These are phyloP conservation scores for Annulohypoxylon moriforme DNA, from an alignment of 495 filamentous ascomycete genomes.

Conservation along the genomic window DNA sequence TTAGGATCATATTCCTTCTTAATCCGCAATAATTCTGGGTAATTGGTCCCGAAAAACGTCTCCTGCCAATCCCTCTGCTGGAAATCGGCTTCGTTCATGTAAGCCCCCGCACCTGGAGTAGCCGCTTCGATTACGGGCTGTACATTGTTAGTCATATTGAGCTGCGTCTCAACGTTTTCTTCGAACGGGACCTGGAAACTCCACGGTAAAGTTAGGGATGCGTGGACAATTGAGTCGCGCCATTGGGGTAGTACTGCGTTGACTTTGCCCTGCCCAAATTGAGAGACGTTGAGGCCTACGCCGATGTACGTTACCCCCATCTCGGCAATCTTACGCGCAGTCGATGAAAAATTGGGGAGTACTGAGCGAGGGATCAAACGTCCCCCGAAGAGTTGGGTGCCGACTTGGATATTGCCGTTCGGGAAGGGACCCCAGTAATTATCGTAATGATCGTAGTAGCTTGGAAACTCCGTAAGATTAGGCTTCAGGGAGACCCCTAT, in stretches of 20 bases:
- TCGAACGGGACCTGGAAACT: conserved; percentile 34
- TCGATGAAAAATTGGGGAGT: conserved; percentile 57
- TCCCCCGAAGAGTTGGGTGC: conserved; percentile 63
- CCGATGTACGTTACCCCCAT: conserved; percentile 58
- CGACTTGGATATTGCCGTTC: conserved; percentile 54
- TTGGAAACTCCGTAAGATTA: conserved; percentile 53
- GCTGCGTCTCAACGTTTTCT: conserved; percentile 57
- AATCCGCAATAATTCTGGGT: conserved; percentile 44
- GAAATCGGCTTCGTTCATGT: conserved; percentile 62
- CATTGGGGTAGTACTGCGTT: conserved; percentile 70
- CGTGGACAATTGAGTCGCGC: conserved; percentile 62
- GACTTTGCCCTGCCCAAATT: conserved; percentile 54
- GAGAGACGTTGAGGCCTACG: conserved; percentile 48
- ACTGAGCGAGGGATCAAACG: conserved; percentile 66
- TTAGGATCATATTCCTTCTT: conserved; percentile 50
- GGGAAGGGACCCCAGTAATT: conserved; percentile 51
- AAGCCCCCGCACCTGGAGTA: conserved; percentile 50
- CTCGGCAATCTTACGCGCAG: conserved; percentile 58
- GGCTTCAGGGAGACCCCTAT: conserved; percentile 32
- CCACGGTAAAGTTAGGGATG: conserved; percentile 36
- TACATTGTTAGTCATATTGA: conserved; percentile 60
- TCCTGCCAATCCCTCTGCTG: conserved; percentile 53
- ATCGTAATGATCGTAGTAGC: conserved; percentile 57
- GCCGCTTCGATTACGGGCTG: conserved; percentile 56
- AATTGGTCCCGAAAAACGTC: conserved; percentile 54